Evolutionary conservation across 148 eudicot genomes (phyloP).

Genomic region (Limonium bicolor): DNA sequence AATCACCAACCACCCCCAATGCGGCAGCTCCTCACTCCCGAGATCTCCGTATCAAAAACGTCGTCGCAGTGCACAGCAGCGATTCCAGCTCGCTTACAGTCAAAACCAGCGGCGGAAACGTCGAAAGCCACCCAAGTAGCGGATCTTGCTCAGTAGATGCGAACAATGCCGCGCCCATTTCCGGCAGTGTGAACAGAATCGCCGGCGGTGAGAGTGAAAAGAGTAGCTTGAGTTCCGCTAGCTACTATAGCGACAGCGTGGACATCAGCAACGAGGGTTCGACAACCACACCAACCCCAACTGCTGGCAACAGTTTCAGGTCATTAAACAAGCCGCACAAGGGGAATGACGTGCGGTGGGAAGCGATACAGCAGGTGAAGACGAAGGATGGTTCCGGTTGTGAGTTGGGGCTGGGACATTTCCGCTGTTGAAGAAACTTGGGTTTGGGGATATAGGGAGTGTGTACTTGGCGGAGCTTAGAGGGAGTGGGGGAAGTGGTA

Average conservation of each 20-base stretch:
- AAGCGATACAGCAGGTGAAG: constrained; percentile 45
- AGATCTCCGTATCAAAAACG: constrained; percentile 19
- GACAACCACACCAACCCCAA: not conserved
- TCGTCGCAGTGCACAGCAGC: constrained; percentile 11
- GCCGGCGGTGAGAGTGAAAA: constrained; percentile 21
- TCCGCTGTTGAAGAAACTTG: constrained; percentile 64
- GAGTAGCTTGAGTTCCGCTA: constrained; percentile 32
- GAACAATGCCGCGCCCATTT: no score
- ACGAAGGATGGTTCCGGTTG: constrained; percentile 44
- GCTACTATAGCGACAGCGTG: constrained; percentile 15
- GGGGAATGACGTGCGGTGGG: constrained; percentile 61
- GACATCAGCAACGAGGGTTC: constrained; percentile 1
- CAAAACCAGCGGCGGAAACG: not conserved
- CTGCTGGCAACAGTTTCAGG: no score
- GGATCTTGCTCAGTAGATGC: no score
- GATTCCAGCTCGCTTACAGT: constrained; percentile 1
- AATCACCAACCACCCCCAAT: no score
- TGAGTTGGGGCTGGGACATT: constrained; percentile 58
- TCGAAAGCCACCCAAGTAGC: no score
- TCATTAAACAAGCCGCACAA: constrained; percentile 78
- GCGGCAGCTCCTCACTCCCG: constrained; percentile 11
- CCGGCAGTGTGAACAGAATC: constrained; percentile 11
- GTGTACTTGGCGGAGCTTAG: constrained; percentile 81
- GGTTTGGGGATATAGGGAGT: constrained; percentile 88
- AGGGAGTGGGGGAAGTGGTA: constrained; percentile 44